Base-by-base conservation (phyloP, 2,329 filamentous ascomycete species). In the Aschersonia sp. region DNA sequence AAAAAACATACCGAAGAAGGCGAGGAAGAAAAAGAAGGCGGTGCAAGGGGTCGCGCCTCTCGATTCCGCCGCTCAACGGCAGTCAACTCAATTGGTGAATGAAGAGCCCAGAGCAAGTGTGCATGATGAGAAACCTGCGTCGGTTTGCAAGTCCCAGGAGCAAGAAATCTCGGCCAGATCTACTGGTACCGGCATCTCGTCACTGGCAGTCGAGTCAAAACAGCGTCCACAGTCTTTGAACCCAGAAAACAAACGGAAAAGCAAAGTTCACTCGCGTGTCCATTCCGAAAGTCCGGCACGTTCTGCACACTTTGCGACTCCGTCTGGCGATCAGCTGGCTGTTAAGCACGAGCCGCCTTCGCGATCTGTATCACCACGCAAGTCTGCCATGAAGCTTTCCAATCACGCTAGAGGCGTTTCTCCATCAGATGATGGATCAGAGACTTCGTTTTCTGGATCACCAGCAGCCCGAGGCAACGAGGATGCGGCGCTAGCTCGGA, bases 301-400 rank as follows among this genome's bases (percentile, higher is more conserved):
- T 35, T 78, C 74, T 31, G 78, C 84, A 9, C 83, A 78, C 55
- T 89, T 89, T 60, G 78, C 78, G 1, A 59, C 73, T 7, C 70
- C 73, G 5, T 68, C 45, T 9, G 32, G 77, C 12, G 72, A 78
- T 35, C 73, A 67, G 42, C 60, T 80, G 9, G 65, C 72, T 1
- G 69, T 82, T 31, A 80, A 72, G 52, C 84, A 89, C 58, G 74
- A 79, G 47, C 85, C 85, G 5, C 80, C 83, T 29, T 70, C 78
- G 31, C 74, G 85, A 45, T 86, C 84, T 4, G 68, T 84, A 9
- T 89, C 85, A 0, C 85, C 85, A 7, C 79, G 80, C 44, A 91
- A 91, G 60, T 88, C 85, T 1, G 85, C 84, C 2, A 59, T 89
- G 52, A 89, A 89, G 59, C 71, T 80, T 9, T 55, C 58, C 1